These are phyloP conservation scores for Silene vulgaris DNA, from an alignment of 179 eudicot species.

Conservation along the genomic window DNA sequence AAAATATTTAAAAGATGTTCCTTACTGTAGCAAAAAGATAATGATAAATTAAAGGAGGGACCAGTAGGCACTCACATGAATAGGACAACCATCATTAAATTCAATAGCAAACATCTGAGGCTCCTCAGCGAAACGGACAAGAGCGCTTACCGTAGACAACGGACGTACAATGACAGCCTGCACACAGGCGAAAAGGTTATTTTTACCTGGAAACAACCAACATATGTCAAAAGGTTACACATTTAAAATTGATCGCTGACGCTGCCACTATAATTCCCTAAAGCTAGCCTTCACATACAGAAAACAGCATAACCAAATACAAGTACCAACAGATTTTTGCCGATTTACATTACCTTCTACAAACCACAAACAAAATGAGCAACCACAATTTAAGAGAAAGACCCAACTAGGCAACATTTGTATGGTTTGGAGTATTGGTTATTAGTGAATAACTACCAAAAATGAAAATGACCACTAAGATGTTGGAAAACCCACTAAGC, in stretches of 20 bases:
- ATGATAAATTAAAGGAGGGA: background rate
- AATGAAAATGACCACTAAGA: slow-evolving; percentile 2
- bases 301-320: background rate
- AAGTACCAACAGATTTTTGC: background rate
- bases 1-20: slow-evolving; percentile 13
- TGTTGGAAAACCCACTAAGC: background rate
- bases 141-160: slow-evolving; percentile 71
- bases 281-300: background rate
- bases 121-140: slow-evolving; percentile 97
- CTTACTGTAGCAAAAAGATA: background rate
- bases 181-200: slow-evolving; percentile 21
- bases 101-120: slow-evolving; percentile 99
- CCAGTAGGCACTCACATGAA: slow-evolving; percentile 55
- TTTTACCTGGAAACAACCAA: background rate
- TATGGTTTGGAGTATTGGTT: background rate
- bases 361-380: background rate
- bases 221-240: slow-evolving; percentile 11
- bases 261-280: slow-evolving; percentile 4
- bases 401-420: background rate
- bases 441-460: slow-evolving; percentile 1
- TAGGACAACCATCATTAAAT: slow-evolving; percentile 94
- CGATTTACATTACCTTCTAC: slow-evolving; percentile 4
- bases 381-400: background rate
- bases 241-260: background rate
- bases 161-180: slow-evolving; percentile 98